Evolutionary conservation across 805 yeast genomes (phyloP).

Genomic region (Lachancea dasiensis): DNA sequence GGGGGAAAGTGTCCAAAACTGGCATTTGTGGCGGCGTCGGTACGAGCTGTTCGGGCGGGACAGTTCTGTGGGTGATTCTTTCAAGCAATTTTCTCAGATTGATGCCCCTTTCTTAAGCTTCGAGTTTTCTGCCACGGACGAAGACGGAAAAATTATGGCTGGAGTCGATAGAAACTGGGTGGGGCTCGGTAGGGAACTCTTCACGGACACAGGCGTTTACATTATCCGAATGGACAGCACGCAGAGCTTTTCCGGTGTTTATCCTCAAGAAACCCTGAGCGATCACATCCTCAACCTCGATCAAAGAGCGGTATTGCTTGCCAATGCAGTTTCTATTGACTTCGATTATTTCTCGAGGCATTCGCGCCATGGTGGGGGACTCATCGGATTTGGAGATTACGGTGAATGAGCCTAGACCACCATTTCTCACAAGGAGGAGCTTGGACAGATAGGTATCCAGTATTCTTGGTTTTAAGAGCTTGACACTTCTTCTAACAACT

Average conservation of each 20-base stretch:
- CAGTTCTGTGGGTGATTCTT: slow-evolving; percentile 32
- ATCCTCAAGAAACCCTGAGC: slow-evolving; percentile 37
- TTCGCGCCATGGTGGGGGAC: slow-evolving; percentile 50
- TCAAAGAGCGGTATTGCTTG: slow-evolving; percentile 80
- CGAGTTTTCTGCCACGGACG: slow-evolving; percentile 72
- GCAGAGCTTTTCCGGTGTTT: slow-evolving; percentile 54
- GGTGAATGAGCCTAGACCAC: slow-evolving; percentile 19
- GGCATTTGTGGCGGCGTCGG: slow-evolving; percentile 92
- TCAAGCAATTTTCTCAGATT: slow-evolving; percentile 76
- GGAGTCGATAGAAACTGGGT: slow-evolving; percentile 91
- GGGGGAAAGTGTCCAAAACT: slow-evolving; percentile 86
- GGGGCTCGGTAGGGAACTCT: slow-evolving; percentile 85
- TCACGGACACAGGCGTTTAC: slow-evolving; percentile 94
- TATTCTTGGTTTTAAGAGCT: too few species aligned
- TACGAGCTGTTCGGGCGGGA: slow-evolving; percentile 66
- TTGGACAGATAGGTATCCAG: too few species aligned
- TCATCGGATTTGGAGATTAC: slow-evolving; percentile 24
- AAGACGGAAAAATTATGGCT: slow-evolving; percentile 53
- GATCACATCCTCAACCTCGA: slow-evolving; percentile 51
- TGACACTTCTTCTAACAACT: not conserved
- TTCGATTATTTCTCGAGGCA: slow-evolving; percentile 97
- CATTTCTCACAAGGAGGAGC: too few species aligned
- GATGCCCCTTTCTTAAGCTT: slow-evolving; percentile 85
- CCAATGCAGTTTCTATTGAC: slow-evolving; percentile 86
- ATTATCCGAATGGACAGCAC: slow-evolving; percentile 74